Conservation (phyloP, 2,329 filamentous ascomycete genomes). For the Leptographium wingfieldii region DNA sequence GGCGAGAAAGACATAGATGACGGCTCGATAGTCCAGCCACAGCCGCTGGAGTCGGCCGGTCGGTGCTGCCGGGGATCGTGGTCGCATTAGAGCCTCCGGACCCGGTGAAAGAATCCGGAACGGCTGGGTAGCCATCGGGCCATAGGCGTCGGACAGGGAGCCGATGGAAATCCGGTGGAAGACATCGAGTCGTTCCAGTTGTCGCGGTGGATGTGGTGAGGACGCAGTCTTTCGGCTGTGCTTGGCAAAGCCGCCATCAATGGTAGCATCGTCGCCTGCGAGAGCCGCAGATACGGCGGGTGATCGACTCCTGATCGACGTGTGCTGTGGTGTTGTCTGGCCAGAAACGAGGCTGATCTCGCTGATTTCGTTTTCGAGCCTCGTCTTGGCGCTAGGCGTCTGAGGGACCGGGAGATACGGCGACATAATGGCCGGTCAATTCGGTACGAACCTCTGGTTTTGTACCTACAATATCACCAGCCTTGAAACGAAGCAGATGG, state of each 20-base stretch:
- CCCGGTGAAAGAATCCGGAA: constrained; percentile 7
- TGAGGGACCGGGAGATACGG: constrained; percentile 15
- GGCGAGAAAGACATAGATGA: constrained; percentile 58
- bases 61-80: not conserved
- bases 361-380: constrained; percentile 14
- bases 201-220: not conserved
- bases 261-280: not conserved
- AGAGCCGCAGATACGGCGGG: not conserved
- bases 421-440: constrained; percentile 6
- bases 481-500: too few species aligned
- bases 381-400: constrained; percentile 13
- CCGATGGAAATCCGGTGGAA: constrained; percentile 28
- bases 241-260: not conserved
- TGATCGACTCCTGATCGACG: not conserved
- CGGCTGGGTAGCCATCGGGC: constrained; percentile 14
- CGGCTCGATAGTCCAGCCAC: constrained; percentile 58
- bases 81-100: not conserved
- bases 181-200: constrained; percentile 14
- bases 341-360: constrained; percentile 4
- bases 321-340: not conserved
- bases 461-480: too few species aligned
- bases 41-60: constrained; percentile 16
- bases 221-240: not conserved
- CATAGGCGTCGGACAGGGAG: constrained; percentile 24
- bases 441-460: too few species aligned